These are phyloP conservation scores for Xylariaceae sp. DNA, from an alignment of 2,329 filamentous ascomycete genomes.

Conservation along the genomic window DNA sequence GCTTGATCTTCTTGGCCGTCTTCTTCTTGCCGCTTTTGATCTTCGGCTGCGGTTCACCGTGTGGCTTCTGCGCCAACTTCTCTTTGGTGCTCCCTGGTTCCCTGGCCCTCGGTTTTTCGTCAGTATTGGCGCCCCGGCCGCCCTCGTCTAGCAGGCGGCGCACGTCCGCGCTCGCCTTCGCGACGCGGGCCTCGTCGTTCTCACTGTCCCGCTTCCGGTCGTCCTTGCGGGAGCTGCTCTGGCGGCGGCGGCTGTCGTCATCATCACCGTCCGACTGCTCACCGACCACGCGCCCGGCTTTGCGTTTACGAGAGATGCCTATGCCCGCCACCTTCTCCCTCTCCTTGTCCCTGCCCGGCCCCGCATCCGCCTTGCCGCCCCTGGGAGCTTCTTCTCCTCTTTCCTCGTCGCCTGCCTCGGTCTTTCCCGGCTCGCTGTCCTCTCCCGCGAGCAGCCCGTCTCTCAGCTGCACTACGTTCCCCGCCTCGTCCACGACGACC, in stretches of 20 bases:
- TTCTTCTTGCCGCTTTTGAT: constrained; percentile 48
- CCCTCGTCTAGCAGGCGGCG: constrained; percentile 11
- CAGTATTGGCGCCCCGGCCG: background rate
- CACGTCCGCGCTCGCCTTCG: constrained; percentile 32
- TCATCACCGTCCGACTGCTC: constrained; percentile 37
- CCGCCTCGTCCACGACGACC: constrained; percentile 74
- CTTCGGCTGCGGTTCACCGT: constrained; percentile 16
- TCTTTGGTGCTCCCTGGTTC: background rate
- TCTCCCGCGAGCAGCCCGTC: constrained; percentile 39
- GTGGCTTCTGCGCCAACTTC: background rate
- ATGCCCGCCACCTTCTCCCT: constrained; percentile 48
- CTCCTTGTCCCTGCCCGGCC: constrained; percentile 32
- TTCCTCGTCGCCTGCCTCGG: constrained; percentile 19
- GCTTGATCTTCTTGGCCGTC: constrained; percentile 68
- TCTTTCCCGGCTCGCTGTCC: constrained; percentile 30
- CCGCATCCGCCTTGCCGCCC: constrained; percentile 23
- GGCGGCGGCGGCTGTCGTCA: too few species aligned
- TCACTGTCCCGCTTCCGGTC: constrained; percentile 22
- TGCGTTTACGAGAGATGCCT: constrained; percentile 60
- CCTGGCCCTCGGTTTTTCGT: background rate
- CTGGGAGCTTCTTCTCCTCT: constrained; percentile 19
- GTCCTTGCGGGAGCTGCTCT: background rate
- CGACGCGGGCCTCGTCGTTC: constrained; percentile 16
- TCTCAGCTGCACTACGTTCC: constrained; percentile 63
- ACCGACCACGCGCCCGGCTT: constrained; percentile 57